Base-by-base conservation (phyloP, 495 filamentous ascomycete genomes). In the Trypethelium eluteriae region DNA sequence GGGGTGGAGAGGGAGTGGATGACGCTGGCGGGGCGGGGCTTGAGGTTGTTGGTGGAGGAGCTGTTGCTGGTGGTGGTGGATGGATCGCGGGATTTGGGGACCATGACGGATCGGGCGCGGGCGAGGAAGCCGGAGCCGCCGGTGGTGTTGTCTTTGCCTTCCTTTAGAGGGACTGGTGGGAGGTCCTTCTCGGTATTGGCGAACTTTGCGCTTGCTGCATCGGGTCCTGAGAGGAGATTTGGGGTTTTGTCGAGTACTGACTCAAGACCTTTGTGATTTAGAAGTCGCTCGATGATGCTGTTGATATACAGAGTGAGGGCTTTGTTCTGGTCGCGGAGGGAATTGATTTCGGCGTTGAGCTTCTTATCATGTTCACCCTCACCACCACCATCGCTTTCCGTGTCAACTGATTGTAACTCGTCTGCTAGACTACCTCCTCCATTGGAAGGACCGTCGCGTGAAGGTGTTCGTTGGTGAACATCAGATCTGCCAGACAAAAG, bases 241-340 rank as follows among this genome's bases (percentile, higher is more conserved):
- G 80, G 82, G 10, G 84, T 83, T 71, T 92, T 90, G 76, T 95
- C 91, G 53, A 98, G 82, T 61, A 98, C 93, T 67, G 87, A 84
- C 75, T 98, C 94, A 64, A 96, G 97, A 61, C 93, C 92, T 72
- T 96, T 89, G 78, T 97, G 90, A 72, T 94, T 88, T 47, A 98
- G 81, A 18, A 98, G 84, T 32, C 94, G 88, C 75, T 92, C 93
- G 72, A 98, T 96, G 74, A 98, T 97, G 73, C 91, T 93, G 82
- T 96, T 96, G 76, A 98, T 97, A 76, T 98, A 98, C 39, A 96
- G 82, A 2, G 92, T 96, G 68, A 98, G 79, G 53, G 94, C 94
- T 76, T 96, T 98, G 80, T 98, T 98, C 76, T 96, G 89, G 69
- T 96, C 92, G 77, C 91, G 94, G 35, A 90, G 79, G n/a, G 82